phyloP scores from a whole-genome alignment of 257 asterid species.

The Nicotiana knightiana region DNA sequence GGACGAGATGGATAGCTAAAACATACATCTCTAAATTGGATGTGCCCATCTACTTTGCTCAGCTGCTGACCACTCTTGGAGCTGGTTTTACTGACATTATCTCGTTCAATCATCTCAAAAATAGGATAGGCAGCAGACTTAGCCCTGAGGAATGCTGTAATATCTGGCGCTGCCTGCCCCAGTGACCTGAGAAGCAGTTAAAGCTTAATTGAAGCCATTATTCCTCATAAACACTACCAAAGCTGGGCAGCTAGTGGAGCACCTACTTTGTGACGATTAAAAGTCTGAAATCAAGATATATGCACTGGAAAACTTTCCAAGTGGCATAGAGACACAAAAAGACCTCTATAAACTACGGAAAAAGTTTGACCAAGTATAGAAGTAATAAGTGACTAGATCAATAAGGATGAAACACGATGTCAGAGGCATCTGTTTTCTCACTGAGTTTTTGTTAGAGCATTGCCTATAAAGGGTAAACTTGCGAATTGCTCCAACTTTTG shows the following conservation, averaged over 20 bases:
- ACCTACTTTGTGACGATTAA: neutral
- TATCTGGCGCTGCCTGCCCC: conserved; percentile 89
- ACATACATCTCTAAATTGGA: conserved; percentile 61
- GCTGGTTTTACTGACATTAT: conserved; percentile 41
- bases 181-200: conserved; percentile 49
- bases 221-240: neutral
- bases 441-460: neutral
- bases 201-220: neutral
- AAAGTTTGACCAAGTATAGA: neutral
- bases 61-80: conserved; percentile 41
- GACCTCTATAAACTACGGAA: neutral
- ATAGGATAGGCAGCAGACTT: conserved; percentile 87
- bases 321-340: neutral
- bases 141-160: conserved; percentile 84
- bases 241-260: neutral
- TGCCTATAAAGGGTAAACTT: neutral
- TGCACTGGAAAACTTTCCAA: neutral
- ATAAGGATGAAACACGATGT: neutral
- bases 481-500: neutral
- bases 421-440: neutral
- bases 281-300: neutral
- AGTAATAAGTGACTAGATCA: neutral
- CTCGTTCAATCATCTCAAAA: conserved; percentile 84
- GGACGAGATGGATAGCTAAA: conserved; percentile 93
- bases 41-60: conserved; percentile 68